Evolutionary conservation across 257 asterid genomes (phyloP).

Genomic region (Solanum rostratum): DNA sequence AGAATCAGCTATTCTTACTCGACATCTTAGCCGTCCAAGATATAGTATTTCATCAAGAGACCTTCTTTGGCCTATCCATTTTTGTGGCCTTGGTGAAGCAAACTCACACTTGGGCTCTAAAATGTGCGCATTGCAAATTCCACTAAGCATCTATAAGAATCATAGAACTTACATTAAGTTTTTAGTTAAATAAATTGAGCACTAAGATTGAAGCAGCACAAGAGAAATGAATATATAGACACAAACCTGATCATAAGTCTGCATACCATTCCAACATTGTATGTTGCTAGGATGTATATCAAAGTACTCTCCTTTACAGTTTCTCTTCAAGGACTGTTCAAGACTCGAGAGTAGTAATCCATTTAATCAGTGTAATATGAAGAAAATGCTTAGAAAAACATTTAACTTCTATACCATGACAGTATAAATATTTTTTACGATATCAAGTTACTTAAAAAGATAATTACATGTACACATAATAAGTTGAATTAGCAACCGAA

Average conservation of each 20-base stretch:
- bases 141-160: not conserved
- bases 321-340: slow-evolving; percentile 9
- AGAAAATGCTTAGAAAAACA: not conserved
- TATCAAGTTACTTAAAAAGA: not conserved
- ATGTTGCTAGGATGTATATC: not conserved
- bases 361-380: not conserved
- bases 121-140: not conserved
- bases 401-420: not conserved
- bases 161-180: not conserved
- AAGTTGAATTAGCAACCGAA: not conserved
- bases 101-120: slow-evolving; percentile 11
- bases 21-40: not conserved
- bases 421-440: not conserved
- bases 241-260: slow-evolving; percentile 9
- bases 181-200: not conserved
- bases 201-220: not conserved
- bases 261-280: not conserved
- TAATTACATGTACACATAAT: not conserved
- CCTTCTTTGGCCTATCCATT: not conserved
- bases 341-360: not conserved
- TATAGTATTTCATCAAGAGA: slow-evolving; percentile 8
- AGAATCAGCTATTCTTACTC: not conserved
- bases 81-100: not conserved
- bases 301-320: slow-evolving; percentile 6
- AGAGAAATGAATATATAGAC: not conserved